Evolutionary conservation across 2,329 filamentous ascomycete species (phyloP).

Genomic region (Atkinsonella hypoxylon): DNA sequence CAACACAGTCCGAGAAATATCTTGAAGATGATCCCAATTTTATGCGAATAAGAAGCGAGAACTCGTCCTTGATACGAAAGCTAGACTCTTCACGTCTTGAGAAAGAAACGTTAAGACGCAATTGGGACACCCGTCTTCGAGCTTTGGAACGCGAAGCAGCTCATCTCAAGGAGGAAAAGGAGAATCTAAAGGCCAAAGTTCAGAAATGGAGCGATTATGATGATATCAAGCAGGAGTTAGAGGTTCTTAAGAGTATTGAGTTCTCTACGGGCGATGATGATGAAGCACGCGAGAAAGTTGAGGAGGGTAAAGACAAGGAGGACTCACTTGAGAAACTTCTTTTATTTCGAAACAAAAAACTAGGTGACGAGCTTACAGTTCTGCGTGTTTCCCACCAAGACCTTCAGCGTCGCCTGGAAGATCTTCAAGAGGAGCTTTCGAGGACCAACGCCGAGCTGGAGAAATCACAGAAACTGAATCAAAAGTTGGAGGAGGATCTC

Average conservation of each 20-base stretch:
- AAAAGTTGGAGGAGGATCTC: conserved; percentile 85
- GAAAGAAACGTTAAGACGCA: conserved; percentile 66
- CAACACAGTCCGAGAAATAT: conserved; percentile 45
- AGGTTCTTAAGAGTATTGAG: conserved; percentile 95
- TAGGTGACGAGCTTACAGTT: conserved; percentile 85
- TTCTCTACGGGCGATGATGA: conserved; percentile 86
- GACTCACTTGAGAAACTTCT: conserved; percentile 86
- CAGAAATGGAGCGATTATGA: conserved; percentile 91
- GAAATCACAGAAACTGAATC: conserved; percentile 69
- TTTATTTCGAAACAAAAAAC: conserved; percentile 88
- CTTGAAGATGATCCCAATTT: conserved; percentile 85
- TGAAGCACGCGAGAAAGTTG: conserved; percentile 35
- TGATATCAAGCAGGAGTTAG: conserved; percentile 88
- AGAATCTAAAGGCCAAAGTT: conserved; percentile 67
- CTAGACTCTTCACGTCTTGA: conserved; percentile 76
- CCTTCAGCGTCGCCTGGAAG: conserved; percentile 66
- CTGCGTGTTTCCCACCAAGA: conserved; percentile 91
- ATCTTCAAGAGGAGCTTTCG: conserved; percentile 73
- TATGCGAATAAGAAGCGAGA: conserved; percentile 82
- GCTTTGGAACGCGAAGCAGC: conserved; percentile 68
- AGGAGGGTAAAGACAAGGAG: conserved; percentile 35
- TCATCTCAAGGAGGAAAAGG: conserved; percentile 67
- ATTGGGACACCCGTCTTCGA: conserved; percentile 63
- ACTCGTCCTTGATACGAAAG: conserved; percentile 81
- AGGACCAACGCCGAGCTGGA: conserved; percentile 77